These are phyloP conservation scores for Starmerella riodocensis DNA, from an alignment of 805 yeast species.

Conservation along the genomic window DNA sequence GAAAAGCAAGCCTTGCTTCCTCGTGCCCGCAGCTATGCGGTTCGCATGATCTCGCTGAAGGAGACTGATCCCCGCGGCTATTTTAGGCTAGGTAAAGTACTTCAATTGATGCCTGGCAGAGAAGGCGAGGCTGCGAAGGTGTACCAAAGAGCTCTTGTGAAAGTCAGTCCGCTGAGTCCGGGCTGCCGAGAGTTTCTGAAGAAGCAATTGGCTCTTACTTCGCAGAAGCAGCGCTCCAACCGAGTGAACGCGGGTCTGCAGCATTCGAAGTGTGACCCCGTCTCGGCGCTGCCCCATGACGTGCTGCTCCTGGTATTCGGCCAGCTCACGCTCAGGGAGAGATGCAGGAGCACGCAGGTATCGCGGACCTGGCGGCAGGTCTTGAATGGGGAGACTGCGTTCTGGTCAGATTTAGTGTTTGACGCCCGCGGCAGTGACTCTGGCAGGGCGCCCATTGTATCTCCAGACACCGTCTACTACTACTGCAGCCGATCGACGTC, in stretches of 20 bases:
- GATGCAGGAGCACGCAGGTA: constrained; percentile 6
- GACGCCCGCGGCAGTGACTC: background rate
- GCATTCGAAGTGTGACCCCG: constrained; percentile 3
- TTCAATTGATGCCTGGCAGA: constrained; percentile 10
- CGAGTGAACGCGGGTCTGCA: no score
- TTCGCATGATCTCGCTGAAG: constrained; percentile 9
- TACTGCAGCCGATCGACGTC: constrained; percentile 7
- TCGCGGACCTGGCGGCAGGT: constrained; percentile 10
- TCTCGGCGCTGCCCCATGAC: constrained; percentile 13
- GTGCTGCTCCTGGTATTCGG: constrained; percentile 11
- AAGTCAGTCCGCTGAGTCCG: constrained; percentile 2
- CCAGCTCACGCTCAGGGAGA: constrained; percentile 8
- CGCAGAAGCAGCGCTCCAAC: background rate
- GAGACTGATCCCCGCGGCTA: constrained; percentile 16
- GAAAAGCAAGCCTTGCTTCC: constrained; percentile 13
- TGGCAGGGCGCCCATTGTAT: background rate
- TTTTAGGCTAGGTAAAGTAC: constrained; percentile 17
- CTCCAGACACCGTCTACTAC: constrained; percentile 2
- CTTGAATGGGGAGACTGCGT: constrained; percentile 8
- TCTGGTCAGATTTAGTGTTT: constrained; percentile 13
- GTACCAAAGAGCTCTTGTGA: constrained; percentile 13
- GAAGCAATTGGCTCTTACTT: constrained; percentile 3
- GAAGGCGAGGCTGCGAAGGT: constrained; percentile 11
- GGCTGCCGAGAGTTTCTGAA: constrained; percentile 4
- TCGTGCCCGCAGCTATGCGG: constrained; percentile 15